These are phyloP conservation scores for Aspergillus baeticus DNA, from an alignment of 495 filamentous ascomycete species.

Conservation along the genomic window DNA sequence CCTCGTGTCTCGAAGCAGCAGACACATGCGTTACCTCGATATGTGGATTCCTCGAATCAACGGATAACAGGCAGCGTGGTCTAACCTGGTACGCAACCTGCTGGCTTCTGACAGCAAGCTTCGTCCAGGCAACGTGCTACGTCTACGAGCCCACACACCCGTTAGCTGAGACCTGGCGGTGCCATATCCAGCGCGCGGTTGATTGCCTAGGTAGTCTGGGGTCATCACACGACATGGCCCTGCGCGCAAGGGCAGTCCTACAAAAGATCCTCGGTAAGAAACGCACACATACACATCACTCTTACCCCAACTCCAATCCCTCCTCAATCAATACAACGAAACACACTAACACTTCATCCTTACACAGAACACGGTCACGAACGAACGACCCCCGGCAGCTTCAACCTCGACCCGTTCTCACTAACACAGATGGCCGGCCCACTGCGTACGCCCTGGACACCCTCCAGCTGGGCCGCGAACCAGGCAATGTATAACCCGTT, in stretches of 20 bases:
- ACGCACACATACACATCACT: too few relatives aligned
- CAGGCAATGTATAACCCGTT: slow-evolving; percentile 12
- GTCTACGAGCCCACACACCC: slow-evolving; percentile 17
- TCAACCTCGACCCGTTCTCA: background rate
- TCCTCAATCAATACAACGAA: too few relatives aligned
- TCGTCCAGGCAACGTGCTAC: slow-evolving; percentile 25
- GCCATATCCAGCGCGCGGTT: slow-evolving; percentile 18
- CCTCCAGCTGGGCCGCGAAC: background rate
- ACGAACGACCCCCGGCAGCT: background rate
- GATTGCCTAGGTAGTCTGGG: slow-evolving; percentile 21
- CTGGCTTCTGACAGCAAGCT: slow-evolving; percentile 24
- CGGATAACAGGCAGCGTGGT: slow-evolving; percentile 15
- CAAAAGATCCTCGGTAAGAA: slow-evolving; percentile 20
- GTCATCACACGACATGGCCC: slow-evolving; percentile 22
- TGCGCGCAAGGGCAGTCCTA: slow-evolving; percentile 18
- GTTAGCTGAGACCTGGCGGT: slow-evolving; percentile 14
- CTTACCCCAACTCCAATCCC: too few relatives aligned
- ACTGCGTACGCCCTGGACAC: background rate
- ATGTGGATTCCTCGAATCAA: slow-evolving; percentile 18
- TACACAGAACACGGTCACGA: slow-evolving; percentile 6
- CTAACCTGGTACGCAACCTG: slow-evolving; percentile 25
- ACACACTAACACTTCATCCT: background rate
- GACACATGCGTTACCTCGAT: slow-evolving; percentile 21
- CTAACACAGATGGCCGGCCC: slow-evolving; percentile 2
- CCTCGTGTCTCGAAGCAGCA: slow-evolving; percentile 19